Conservation (phyloP, 1,139 yeast species). For the Candida anutae region DNA sequence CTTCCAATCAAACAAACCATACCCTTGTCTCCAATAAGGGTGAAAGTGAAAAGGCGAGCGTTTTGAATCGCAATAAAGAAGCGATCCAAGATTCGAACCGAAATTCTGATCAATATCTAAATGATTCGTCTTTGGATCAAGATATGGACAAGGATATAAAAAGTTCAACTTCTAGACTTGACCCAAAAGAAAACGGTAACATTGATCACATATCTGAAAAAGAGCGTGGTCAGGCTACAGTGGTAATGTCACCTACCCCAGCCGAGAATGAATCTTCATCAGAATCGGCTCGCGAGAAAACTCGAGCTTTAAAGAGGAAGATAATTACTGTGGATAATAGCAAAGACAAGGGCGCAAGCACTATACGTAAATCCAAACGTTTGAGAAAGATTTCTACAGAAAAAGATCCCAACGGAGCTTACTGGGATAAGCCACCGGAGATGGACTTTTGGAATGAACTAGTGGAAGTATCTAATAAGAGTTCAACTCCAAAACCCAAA, state of each 20-base stretch:
- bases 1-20: not conserved
- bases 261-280: not conserved
- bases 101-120: too few species aligned
- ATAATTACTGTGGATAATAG: not conserved
- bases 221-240: not conserved
- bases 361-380: not conserved
- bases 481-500: not conserved
- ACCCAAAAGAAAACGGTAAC: too few species aligned
- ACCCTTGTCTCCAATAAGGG: not conserved
- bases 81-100: too few species aligned
- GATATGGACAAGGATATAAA: not conserved
- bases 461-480: constrained; percentile 9
- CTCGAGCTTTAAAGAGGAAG: too few species aligned
- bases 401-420: constrained; percentile 16
- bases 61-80: not conserved
- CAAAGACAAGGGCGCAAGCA: not conserved
- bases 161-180: too few species aligned
- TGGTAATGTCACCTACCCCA: too few species aligned
- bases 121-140: not conserved
- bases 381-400: constrained; percentile 1
- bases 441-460: constrained; percentile 17
- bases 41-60: not conserved
- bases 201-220: too few species aligned
- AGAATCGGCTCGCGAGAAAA: not conserved
- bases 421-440: constrained; percentile 19